Evolutionary conservation across 2,329 filamentous ascomycete species (phyloP).

Genomic region (Xylaria hypoxylon): DNA sequence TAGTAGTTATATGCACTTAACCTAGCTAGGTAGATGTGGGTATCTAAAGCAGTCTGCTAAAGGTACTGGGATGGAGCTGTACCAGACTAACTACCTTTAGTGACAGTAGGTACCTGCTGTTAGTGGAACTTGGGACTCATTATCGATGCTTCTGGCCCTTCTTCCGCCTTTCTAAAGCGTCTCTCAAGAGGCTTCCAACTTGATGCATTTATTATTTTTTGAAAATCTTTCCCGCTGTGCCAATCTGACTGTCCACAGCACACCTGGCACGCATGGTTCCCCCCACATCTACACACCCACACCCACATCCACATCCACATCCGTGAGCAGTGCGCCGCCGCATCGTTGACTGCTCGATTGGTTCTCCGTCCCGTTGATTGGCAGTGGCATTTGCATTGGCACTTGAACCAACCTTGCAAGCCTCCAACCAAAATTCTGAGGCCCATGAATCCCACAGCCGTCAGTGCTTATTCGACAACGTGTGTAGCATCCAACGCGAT

Average conservation of each 20-base stretch:
- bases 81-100: neutral
- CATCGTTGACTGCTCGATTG: conserved; percentile 36
- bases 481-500: conserved; percentile 40
- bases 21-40: neutral
- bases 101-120: neutral
- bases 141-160: conserved; percentile 28
- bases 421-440: conserved; percentile 39
- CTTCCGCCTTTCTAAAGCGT: conserved; percentile 22
- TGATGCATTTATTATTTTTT: conserved; percentile 30
- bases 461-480: conserved; percentile 43
- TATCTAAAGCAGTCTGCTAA: no score
- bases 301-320: conserved; percentile 24
- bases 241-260: conserved; percentile 14
- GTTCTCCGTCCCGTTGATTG: conserved; percentile 44
- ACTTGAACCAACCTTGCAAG: conserved; percentile 31
- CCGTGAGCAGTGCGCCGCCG: conserved; percentile 28
- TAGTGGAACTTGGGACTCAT: conserved; percentile 20
- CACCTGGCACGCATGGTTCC: conserved; percentile 23
- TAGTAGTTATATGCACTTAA: no score
- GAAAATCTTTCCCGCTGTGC: conserved; percentile 40
- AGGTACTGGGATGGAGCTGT: neutral
- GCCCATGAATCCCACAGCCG: conserved; percentile 41
- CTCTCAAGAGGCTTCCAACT: conserved; percentile 15
- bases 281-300: conserved; percentile 38
- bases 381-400: conserved; percentile 35